Conservation (phyloP, 192 early-diverging fungal species). For the Linnemannia schmuckeri region DNA sequence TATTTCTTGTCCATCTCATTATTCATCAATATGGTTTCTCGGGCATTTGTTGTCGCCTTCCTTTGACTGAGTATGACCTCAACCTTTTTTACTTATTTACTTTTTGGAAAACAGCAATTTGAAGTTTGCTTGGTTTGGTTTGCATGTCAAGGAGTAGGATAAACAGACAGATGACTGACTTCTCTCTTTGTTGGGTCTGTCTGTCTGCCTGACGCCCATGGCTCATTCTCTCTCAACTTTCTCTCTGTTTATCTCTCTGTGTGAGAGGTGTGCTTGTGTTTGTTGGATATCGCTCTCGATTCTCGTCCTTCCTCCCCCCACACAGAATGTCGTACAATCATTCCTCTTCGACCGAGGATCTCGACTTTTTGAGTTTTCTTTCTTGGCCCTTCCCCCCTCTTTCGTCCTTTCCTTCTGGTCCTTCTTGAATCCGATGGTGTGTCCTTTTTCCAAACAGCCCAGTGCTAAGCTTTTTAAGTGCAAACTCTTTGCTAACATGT, state of each 20-base stretch:
- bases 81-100: not conserved
- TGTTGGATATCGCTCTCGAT: constrained; percentile 4
- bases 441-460: not conserved
- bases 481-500: not conserved
- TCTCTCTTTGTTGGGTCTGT: not conserved
- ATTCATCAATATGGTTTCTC: not conserved
- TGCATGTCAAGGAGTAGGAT: not conserved
- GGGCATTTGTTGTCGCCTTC: not conserved
- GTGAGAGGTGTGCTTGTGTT: not conserved
- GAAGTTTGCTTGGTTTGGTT: not conserved
- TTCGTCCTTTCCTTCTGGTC: not conserved
- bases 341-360: not conserved
- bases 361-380: constrained; percentile 1
- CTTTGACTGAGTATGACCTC: not conserved
- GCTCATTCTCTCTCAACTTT: not conserved
- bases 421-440: not conserved
- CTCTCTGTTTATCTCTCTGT: not conserved
- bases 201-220: not conserved
- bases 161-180: not conserved
- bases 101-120: not conserved
- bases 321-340: constrained; percentile 9
- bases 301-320: not conserved
- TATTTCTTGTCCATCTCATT: not conserved
- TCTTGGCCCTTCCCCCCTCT: not conserved
- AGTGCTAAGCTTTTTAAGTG: not conserved